phyloP scores from a whole-genome alignment of 2,329 filamentous ascomycete genomes.

The Sarocladiaceae sp. region DNA sequence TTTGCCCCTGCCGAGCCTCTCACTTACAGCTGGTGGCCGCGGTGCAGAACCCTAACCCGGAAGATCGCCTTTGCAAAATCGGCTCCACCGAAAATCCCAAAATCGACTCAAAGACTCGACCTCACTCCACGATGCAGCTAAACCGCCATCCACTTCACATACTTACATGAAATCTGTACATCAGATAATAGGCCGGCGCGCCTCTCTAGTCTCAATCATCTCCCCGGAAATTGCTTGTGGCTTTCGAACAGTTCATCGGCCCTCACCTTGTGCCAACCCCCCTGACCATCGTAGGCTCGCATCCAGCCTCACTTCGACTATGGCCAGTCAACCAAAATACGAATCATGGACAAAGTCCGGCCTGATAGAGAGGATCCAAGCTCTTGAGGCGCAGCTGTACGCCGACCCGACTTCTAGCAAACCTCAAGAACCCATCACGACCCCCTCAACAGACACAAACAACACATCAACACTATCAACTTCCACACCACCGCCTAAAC shows the following conservation, averaged over 20 bases:
- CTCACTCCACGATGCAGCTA: neutral
- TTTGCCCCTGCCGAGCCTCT: too few relatives aligned
- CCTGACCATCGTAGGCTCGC: conserved; percentile 6
- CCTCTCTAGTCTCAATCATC: neutral
- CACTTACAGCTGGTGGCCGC: too few relatives aligned
- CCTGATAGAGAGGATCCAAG: conserved; percentile 60
- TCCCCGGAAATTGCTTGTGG: neutral
- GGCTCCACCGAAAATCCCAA: conserved; percentile 8
- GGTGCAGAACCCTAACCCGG: too few relatives aligned
- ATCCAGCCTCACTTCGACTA: conserved; percentile 16
- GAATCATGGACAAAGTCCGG: conserved; percentile 61
- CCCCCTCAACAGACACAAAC: conserved; percentile 8
- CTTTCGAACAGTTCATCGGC: too few relatives aligned
- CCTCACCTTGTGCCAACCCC: too few relatives aligned
- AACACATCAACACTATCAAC: conserved; percentile 9
- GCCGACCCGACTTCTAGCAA: conserved; percentile 12
- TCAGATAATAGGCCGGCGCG: conserved; percentile 3
- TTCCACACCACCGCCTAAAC: conserved; percentile 20
- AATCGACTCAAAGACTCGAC: too few relatives aligned
- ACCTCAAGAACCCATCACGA: neutral
- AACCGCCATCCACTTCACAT: neutral
- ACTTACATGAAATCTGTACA: conserved; percentile 4
- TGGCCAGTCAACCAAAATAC: conserved; percentile 42
- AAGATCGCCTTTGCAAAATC: too few relatives aligned
- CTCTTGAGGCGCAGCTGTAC: conserved; percentile 61